Evolutionary conservation across 1,139 yeast species (phyloP).

Genomic region (Meyerozyma carpophila): DNA sequence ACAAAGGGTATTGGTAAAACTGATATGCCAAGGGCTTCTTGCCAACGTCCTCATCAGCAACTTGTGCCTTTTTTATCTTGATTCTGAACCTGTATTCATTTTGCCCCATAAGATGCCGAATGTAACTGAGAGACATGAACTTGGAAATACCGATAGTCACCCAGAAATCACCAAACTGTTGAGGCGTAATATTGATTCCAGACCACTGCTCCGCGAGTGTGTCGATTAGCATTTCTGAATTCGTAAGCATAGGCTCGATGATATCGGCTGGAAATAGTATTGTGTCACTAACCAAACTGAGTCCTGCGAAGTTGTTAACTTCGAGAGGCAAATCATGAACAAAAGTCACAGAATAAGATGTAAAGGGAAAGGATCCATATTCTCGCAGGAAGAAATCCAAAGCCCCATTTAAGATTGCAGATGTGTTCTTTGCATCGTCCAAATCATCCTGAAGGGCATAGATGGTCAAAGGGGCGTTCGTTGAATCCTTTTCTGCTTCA

Average conservation of each 20-base stretch:
- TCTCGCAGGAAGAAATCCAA: conserved; percentile 81
- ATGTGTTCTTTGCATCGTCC: conserved; percentile 64
- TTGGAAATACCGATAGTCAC: conserved; percentile 80
- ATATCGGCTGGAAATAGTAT: conserved; percentile 71
- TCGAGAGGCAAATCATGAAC: conserved; percentile 52
- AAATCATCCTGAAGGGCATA: conserved; percentile 55
- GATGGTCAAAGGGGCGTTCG: conserved; percentile 48
- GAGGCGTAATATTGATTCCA: conserved; percentile 86
- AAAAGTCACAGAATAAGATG: conserved; percentile 73
- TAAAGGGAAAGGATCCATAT: conserved; percentile 90
- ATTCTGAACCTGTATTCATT: conserved; percentile 76
- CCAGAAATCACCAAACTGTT: conserved; percentile 83
- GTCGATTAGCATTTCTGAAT: conserved; percentile 63
- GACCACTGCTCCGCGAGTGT: conserved; percentile 89
- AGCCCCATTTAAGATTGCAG: conserved; percentile 70
- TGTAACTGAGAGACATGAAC: conserved; percentile 74
- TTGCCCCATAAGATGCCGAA: conserved; percentile 68
- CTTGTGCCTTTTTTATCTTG: conserved; percentile 56
- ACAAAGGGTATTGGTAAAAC: conserved; percentile 61
- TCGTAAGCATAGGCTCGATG: conserved; percentile 73
- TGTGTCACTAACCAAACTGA: conserved; percentile 60
- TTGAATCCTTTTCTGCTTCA: conserved; percentile 28
- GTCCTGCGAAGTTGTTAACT: conserved; percentile 67
- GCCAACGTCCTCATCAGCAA: conserved; percentile 74
- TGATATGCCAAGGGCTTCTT: conserved; percentile 76